Percentiles rank a stretch among this genome's conserved stretches.
These are phyloP conservation scores for Trifolium dubium DNA, from an alignment of 306 rosid species.

Conservation along the genomic window DNA sequence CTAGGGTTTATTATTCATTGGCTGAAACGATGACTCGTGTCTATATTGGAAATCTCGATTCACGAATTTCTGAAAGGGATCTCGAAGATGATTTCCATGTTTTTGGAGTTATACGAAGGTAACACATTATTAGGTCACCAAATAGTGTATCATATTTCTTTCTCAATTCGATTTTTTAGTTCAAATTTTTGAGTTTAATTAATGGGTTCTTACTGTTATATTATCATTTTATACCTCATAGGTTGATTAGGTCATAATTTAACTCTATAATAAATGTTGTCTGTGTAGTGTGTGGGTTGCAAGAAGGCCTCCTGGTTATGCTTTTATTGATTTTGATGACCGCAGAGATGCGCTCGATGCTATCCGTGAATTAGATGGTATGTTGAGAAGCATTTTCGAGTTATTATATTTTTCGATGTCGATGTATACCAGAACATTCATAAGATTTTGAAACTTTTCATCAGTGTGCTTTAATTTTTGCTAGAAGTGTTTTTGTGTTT, in stretches of 20 bases:
- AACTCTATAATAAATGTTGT: not conserved
- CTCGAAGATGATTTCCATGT: constrained; percentile 92
- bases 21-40: constrained; percentile 82
- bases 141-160: not conserved
- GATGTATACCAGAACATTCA: too few species aligned
- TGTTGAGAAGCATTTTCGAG: constrained; percentile 22
- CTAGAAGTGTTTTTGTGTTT: not conserved
- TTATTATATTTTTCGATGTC: too few species aligned
- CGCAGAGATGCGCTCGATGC: constrained; percentile 87
- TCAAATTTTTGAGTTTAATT: not conserved
- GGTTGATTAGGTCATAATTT: not conserved
- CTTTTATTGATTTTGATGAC: constrained; percentile 93
- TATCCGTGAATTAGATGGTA: constrained; percentile 92
- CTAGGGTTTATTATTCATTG: not conserved
- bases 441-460: not conserved
- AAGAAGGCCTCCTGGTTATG: constrained; percentile 95
- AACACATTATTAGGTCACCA: not conserved
- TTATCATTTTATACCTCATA: not conserved
- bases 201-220: not conserved
- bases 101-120: constrained; percentile 94
- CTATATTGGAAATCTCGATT: constrained; percentile 85
- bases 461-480: not conserved
- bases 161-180: not conserved
- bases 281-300: constrained; percentile 95
- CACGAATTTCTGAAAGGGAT: constrained; percentile 83